Evolutionary conservation across 139 green algal genomes (phyloP).

Genomic region (Picochlorum costavermella): DNA sequence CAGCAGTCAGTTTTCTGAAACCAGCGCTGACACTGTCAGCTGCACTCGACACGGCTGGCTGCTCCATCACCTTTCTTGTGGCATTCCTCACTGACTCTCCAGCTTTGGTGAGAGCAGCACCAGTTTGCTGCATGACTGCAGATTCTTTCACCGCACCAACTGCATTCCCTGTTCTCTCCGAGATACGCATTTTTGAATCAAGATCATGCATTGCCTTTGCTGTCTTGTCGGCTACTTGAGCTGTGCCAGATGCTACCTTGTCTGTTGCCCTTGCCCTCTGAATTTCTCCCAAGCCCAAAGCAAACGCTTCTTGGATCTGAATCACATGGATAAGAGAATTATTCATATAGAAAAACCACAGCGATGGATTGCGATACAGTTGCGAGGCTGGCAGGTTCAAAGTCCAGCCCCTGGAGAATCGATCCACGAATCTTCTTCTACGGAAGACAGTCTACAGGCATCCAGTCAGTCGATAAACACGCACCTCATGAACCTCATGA

Average conservation of each 20-base stretch:
- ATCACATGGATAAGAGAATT: neutral
- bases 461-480: neutral
- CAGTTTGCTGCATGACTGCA: neutral
- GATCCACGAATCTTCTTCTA: no score
- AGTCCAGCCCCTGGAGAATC: slow-evolving; percentile 1
- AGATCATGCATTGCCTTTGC: slow-evolving; percentile 9
- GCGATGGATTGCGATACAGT: neutral
- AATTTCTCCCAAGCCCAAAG: slow-evolving; percentile 37
- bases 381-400: neutral
- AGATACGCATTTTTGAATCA: slow-evolving; percentile 8
- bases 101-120: slow-evolving; percentile 17
- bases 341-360: neutral
- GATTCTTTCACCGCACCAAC: slow-evolving; percentile 11
- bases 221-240: slow-evolving; percentile 1
- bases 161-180: neutral
- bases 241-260: neutral
- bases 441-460: no score
- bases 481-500: slow-evolving; percentile 5
- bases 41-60: slow-evolving; percentile 59
- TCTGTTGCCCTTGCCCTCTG: slow-evolving; percentile 33
- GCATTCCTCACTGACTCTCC: neutral
- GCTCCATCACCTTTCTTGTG: slow-evolving; percentile 13
- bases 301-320: slow-evolving; percentile 50
- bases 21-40: slow-evolving; percentile 16
- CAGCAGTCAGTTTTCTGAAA: neutral